phyloP scores from a whole-genome alignment of 352 stramenopile species.

The Phytophthora aleatoria region DNA sequence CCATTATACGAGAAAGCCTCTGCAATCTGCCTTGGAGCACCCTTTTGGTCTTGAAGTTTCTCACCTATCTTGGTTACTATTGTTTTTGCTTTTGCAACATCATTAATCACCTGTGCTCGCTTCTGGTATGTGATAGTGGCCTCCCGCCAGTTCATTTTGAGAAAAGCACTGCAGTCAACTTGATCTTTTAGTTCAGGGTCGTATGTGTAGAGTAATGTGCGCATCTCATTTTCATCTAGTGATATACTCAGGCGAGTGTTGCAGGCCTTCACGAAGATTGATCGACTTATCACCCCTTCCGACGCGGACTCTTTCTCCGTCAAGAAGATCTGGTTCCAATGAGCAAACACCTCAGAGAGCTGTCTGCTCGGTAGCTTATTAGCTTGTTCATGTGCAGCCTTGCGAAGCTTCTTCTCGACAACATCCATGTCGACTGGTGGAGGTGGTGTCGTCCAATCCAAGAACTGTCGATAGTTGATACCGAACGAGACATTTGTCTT shows the following conservation, averaged over 20 bases:
- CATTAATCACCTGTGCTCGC: conserved; percentile 24
- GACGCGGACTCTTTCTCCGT: conserved; percentile 26
- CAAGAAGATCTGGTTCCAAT: conserved; percentile 51
- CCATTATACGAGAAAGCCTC: conserved; percentile 24
- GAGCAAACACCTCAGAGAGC: conserved; percentile 42
- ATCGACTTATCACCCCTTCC: conserved; percentile 33
- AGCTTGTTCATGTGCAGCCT: conserved; percentile 42
- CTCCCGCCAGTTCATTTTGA: conserved; percentile 65
- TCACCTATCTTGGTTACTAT: conserved; percentile 24
- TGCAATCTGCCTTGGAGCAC: conserved; percentile 12
- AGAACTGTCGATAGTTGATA: conserved; percentile 69
- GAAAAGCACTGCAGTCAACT: conserved; percentile 55
- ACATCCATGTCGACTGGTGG: conserved; percentile 40
- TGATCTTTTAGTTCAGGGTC: conserved; percentile 55
- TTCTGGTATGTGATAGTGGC: conserved; percentile 24
- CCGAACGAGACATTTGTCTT: conserved; percentile 53
- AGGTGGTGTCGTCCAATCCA: conserved; percentile 68
- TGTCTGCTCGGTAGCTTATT: conserved; percentile 34
- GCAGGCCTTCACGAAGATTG: conserved; percentile 48
- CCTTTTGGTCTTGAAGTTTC: conserved; percentile 17
- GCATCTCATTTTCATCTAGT: conserved; percentile 57
- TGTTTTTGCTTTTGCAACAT: neutral
- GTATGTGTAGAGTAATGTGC: conserved; percentile 55
- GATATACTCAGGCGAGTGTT: conserved; percentile 40
- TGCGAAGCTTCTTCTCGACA: conserved; percentile 57